Percentiles rank a stretch among this genome's conserved stretches.
phyloP scores from a whole-genome alignment of 345 rosid genomes.

The Excoecaria cochinchinensis region DNA sequence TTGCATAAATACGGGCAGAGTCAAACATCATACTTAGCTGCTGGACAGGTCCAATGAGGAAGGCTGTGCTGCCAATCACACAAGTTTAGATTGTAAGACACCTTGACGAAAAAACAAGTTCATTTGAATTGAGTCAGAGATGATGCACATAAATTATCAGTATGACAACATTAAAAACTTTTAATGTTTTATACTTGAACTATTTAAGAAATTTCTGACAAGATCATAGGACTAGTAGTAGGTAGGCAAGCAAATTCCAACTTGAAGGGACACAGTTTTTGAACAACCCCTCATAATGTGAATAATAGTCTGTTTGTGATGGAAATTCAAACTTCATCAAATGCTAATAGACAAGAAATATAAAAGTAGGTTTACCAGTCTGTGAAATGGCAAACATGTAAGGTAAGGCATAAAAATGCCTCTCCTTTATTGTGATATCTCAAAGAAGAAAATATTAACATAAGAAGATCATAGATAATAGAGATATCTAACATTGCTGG shows the following conservation, averaged over 20 bases:
- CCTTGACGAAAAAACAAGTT: not conserved
- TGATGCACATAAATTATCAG: not conserved
- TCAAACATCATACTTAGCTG: conserved; percentile 93
- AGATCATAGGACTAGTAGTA: not conserved
- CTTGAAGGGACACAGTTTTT: not conserved
- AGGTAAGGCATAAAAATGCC: not conserved
- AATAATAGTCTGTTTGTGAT: not conserved
- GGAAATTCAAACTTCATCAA: not conserved
- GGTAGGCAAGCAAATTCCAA: not conserved
- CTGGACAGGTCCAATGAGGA: conserved; percentile 71
- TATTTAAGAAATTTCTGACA: not conserved
- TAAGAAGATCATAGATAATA: not conserved
- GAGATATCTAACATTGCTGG: not conserved
- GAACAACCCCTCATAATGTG: not conserved
- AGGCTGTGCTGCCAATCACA: conserved; percentile 89
- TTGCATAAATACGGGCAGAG: conserved; percentile 66
- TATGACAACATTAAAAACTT: not conserved
- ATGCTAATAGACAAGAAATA: not conserved
- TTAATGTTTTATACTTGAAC: not conserved
- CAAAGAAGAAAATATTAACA: conserved; percentile 1
- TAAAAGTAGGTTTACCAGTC: not conserved
- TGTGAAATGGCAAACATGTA: not conserved
- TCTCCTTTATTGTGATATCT: not conserved
- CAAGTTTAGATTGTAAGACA: conserved; percentile 27
- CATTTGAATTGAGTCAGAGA: not conserved